A percentile compares a stretch with the other conserved stretches of the same genome.
phyloP scores from a whole-genome alignment of 2,329 filamentous ascomycete species.

The Achaetomium macrosporum region DNA sequence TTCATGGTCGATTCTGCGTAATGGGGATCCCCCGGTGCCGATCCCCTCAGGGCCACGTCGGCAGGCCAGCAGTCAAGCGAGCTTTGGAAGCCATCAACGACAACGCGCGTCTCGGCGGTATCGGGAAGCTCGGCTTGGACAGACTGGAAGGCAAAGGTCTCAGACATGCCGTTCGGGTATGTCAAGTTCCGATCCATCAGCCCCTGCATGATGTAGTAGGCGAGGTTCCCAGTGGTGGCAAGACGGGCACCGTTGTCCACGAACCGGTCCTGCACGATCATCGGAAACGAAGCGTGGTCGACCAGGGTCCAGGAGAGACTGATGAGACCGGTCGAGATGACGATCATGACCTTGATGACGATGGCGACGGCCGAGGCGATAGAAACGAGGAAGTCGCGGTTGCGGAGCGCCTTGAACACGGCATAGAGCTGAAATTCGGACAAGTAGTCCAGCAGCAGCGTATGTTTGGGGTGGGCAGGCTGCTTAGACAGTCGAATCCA shows the following conservation, averaged over 20 bases:
- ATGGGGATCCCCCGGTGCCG: neutral
- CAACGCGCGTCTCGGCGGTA: neutral
- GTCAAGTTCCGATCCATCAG: neutral
- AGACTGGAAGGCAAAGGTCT: neutral
- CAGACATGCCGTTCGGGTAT: neutral
- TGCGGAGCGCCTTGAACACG: neutral
- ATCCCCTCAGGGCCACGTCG: neutral
- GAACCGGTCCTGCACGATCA: neutral
- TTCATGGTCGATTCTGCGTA: neutral
- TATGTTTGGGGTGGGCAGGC: neutral
- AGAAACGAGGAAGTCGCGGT: slow-evolving; percentile 1
- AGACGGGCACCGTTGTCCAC: neutral
- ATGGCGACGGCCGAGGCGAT: neutral
- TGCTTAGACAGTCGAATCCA: neutral
- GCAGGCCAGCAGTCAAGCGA: neutral
- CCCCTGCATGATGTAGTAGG: slow-evolving; percentile 2
- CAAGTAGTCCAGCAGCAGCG: slow-evolving; percentile 2
- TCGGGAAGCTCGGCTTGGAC: neutral
- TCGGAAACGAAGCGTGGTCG: neutral
- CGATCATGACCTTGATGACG: slow-evolving; percentile 2
- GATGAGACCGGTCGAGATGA: slow-evolving; percentile 5
- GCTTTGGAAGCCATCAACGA: neutral
- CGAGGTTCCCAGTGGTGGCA: neutral
- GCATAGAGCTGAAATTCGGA: slow-evolving; percentile 1
- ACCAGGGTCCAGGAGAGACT: neutral